phyloP scores from a whole-genome alignment of 2,329 filamentous ascomycete species.

The Calycina marina region DNA sequence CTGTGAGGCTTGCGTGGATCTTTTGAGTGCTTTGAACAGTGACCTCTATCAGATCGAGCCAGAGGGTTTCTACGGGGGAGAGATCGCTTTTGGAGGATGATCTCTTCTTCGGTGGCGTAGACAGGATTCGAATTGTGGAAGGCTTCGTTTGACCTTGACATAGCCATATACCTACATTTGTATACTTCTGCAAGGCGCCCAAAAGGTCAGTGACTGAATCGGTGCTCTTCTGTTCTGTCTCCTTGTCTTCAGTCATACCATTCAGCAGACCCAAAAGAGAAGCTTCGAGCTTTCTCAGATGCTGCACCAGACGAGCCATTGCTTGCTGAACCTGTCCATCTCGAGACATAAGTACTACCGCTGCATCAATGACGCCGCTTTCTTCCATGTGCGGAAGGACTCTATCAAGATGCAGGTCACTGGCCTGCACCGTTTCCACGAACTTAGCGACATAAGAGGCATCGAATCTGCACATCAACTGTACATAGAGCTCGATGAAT shows the following conservation, averaged over 20 bases:
- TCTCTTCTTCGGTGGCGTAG: constrained; percentile 36
- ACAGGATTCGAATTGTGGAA: constrained; percentile 22
- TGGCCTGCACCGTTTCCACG: constrained; percentile 58
- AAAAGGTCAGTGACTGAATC: constrained; percentile 61
- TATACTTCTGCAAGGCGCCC: constrained; percentile 72
- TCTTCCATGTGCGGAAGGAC: constrained; percentile 80
- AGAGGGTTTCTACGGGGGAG: constrained; percentile 39
- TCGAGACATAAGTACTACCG: constrained; percentile 76
- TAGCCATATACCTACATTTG: constrained; percentile 87
- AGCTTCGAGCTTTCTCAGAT: constrained; percentile 66
- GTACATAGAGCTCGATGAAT: constrained; percentile 73
- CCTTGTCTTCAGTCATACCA: constrained; percentile 40
- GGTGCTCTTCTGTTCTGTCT: constrained; percentile 36
- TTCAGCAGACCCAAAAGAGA: constrained; percentile 60
- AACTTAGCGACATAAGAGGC: constrained; percentile 74
- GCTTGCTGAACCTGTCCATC: constrained; percentile 73
- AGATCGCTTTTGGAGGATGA: constrained; percentile 28
- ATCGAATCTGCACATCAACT: constrained; percentile 80
- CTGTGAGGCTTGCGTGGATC: constrained; percentile 40
- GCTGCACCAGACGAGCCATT: constrained; percentile 71
- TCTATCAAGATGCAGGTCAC: constrained; percentile 64
- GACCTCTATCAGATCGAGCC: constrained; percentile 45
- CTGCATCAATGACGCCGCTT: constrained; percentile 81
- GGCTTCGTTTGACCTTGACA: constrained; percentile 73
- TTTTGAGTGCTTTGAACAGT: constrained; percentile 49